Evolutionary conservation across 148 eudicot species (phyloP).

Genomic region (Diospyros lotus): DNA sequence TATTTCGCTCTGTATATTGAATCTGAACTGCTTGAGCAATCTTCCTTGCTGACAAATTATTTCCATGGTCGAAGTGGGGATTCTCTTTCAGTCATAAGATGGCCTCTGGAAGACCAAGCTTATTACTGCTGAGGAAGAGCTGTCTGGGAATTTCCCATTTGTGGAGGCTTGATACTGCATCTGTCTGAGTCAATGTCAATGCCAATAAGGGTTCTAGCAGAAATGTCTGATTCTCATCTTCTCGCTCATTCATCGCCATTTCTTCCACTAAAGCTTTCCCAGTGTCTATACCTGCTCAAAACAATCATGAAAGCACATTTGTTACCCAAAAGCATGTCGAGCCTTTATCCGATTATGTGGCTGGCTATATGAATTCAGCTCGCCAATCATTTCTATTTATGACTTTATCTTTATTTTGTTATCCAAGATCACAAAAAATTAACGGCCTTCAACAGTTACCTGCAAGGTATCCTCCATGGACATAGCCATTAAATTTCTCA

Average conservation of each 20-base stretch:
- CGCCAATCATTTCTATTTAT: neutral
- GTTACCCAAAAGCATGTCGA: neutral
- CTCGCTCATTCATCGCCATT: slow-evolving; percentile 26
- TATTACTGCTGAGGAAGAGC: slow-evolving; percentile 51
- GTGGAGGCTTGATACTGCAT: slow-evolving; percentile 41
- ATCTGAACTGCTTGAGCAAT: slow-evolving; percentile 43
- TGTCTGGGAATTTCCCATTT: slow-evolving; percentile 60
- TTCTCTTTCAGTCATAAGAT: slow-evolving; percentile 68
- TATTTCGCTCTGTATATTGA: slow-evolving; percentile 35
- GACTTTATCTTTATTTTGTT: neutral
- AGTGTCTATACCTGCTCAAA: slow-evolving; percentile 64
- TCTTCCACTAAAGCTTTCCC: slow-evolving; percentile 56
- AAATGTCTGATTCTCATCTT: slow-evolving; percentile 32
- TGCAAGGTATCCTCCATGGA: slow-evolving; percentile 86
- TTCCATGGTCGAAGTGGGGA: slow-evolving; percentile 14
- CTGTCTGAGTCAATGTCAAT: slow-evolving; percentile 37
- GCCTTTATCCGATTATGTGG: neutral
- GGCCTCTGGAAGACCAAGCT: slow-evolving; percentile 52
- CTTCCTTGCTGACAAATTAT: slow-evolving; percentile 32
- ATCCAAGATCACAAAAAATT: neutral
- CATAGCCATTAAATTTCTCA: slow-evolving; percentile 78
- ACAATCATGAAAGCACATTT: slow-evolving; percentile 11
- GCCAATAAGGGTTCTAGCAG: slow-evolving; percentile 55
- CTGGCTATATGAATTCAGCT: neutral
- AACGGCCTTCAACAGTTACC: slow-evolving; percentile 29